These are phyloP conservation scores for Cladosporium velox DNA, from an alignment of 2,329 filamentous ascomycete species.

Conservation along the genomic window DNA sequence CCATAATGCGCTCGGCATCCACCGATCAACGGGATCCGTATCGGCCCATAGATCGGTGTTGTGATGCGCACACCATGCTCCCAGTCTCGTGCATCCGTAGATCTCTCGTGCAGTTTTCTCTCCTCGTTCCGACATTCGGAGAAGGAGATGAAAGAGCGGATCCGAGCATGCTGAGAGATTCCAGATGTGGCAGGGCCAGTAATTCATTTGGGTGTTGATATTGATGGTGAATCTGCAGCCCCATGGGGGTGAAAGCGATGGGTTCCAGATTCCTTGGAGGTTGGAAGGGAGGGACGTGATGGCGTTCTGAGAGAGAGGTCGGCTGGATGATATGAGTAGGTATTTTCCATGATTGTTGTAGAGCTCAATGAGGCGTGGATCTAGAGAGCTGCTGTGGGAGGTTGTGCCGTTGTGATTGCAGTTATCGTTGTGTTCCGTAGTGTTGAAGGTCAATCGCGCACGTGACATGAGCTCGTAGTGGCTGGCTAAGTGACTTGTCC, in stretches of 20 bases:
- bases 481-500: not conserved
- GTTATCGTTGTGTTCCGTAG: not conserved
- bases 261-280: conserved; percentile 51
- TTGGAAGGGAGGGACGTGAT: conserved; percentile 43
- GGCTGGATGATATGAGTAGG: not conserved
- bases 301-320: conserved; percentile 14
- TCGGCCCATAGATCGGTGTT: conserved; percentile 36
- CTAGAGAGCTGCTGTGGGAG: not conserved
- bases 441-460: not conserved
- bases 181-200: conserved; percentile 44
- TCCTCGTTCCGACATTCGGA: not conserved
- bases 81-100: conserved; percentile 19
- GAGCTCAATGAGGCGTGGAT: not conserved
- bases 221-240: conserved; percentile 55
- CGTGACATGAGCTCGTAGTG: not conserved
- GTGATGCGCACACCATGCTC: conserved; percentile 35
- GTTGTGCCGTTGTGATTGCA: not conserved
- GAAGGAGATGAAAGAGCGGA: conserved; percentile 46
- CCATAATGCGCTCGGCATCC: conserved; percentile 34
- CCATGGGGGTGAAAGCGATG: conserved; percentile 47
- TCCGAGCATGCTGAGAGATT: conserved; percentile 41
- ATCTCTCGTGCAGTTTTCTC: not conserved
- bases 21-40: conserved; percentile 30
- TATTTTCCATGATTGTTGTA: not conserved
- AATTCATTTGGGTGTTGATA: conserved; percentile 58